Base-by-base conservation (phyloP, 2,329 filamentous ascomycete genomes). In the Grosmannia huntii region DNA sequence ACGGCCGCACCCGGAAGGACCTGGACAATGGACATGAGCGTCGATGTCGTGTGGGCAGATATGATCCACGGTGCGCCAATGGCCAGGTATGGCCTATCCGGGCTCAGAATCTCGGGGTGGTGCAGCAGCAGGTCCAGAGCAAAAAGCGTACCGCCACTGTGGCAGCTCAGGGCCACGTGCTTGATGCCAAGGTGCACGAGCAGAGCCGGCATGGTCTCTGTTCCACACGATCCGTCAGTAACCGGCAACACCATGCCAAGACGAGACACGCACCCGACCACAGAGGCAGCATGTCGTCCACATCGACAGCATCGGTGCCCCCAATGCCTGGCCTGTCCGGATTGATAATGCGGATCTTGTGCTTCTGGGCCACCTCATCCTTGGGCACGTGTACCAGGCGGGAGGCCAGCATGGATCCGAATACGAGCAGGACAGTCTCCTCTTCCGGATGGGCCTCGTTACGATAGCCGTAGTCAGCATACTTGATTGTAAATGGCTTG, bases 241-340 rank as follows among this genome's bases (percentile, higher is more conserved):
- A 25, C 7, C 21, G 9, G 9, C 31, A 33, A 33, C 2, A 33
- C 9, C 5, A 3, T 14, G 25, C 4, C 21, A 19, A 19, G 27
- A 25, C 6, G 49, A 51, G 25, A 28, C 5, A 53, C 53, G 7
- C 62, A 44, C 66, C 68, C 48, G 69, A 64, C 67, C 67, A 71
- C 9, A 66, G 53, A 2, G 31, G 55, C 48, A 72, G 59, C 12
- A 64, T 61, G 19, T 65, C 54, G 7, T 61, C 48, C 0, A 63
- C 56, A 5, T 60, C 57, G 1, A 66, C 67, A 9, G 65, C 59
- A 19, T 67, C 66, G 6, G 70, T 71, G 9, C 67, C 66, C 12
- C 71, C 71, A 49, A 73, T 66, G 10, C 71, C 71, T 0, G 72
- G 71, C 6, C 71, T 62, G 59, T 73, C 70, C 0, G 63, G 58